Evolutionary conservation across 2,329 filamentous ascomycete species (phyloP).

Genomic region (Trichoderma cornu-damae): DNA sequence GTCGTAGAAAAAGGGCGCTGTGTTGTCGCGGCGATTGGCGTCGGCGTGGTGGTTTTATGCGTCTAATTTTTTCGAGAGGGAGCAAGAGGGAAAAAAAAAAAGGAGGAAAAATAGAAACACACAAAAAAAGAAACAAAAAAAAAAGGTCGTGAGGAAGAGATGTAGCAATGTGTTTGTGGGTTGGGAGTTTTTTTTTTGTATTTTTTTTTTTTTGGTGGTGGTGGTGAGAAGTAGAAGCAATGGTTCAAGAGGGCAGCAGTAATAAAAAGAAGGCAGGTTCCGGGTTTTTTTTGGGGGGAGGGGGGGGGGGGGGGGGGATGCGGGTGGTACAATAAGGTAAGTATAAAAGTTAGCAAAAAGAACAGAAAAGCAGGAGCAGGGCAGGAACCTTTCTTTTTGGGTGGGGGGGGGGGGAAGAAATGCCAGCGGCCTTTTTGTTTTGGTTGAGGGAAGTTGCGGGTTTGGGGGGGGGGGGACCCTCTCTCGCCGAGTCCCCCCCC

Average conservation of each 20-base stretch:
- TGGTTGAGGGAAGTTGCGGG: conserved; percentile 14
- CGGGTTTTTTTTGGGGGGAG: too few species aligned
- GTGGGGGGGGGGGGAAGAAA: conserved; percentile 26
- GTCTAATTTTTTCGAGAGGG: neutral
- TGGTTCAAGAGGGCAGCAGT: conserved; percentile 10
- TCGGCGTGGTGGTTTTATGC: neutral
- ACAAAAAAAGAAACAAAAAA: too few species aligned
- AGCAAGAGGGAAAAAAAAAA: too few species aligned
- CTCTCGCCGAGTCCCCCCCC: conserved; percentile 29
- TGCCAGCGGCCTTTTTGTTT: conserved; percentile 29
- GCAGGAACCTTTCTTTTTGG: conserved; percentile 11
- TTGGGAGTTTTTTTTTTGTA: too few species aligned
- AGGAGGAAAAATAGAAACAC: too few species aligned
- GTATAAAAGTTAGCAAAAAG: conserved; percentile 21
- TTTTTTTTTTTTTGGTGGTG: neutral
- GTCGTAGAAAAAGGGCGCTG: neutral
- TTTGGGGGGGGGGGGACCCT: neutral
- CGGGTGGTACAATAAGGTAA: conserved; percentile 21
- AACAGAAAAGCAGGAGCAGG: conserved; percentile 19
- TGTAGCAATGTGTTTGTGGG: neutral
- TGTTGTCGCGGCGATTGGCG: neutral
- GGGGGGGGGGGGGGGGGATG: too few species aligned
- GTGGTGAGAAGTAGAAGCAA: too few species aligned
- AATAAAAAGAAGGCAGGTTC: conserved; percentile 18
- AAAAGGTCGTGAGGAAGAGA: conserved; percentile 1